Conservation (phyloP, 495 filamentous ascomycete species). For the Pyrenula massariospora region DNA sequence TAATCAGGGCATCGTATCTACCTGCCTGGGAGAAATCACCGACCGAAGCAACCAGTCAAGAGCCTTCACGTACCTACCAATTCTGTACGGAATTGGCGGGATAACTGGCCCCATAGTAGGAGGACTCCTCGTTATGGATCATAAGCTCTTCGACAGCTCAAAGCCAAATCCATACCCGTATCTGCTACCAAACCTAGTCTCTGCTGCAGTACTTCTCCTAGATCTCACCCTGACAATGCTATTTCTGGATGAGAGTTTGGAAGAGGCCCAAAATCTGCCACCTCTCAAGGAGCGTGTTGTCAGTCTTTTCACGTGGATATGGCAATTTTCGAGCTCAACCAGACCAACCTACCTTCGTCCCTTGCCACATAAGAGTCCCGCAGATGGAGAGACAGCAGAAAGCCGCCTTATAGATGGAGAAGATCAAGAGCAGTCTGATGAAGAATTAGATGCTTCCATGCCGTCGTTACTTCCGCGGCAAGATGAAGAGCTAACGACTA, state of each 20-base stretch:
- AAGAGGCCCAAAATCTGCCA: slow-evolving; percentile 54
- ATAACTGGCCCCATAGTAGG: slow-evolving; percentile 87
- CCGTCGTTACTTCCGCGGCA: slow-evolving; percentile 27
- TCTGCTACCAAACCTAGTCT: slow-evolving; percentile 69
- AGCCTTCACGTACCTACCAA: slow-evolving; percentile 85
- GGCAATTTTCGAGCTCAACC: slow-evolving; percentile 55
- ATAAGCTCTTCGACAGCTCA: slow-evolving; percentile 39
- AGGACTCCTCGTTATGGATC: slow-evolving; percentile 60
- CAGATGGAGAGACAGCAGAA: slow-evolving; percentile 18
- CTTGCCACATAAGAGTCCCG: slow-evolving; percentile 12
- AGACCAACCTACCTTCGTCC: slow-evolving; percentile 46
- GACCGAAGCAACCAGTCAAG: slow-evolving; percentile 86
- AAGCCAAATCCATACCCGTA: slow-evolving; percentile 62
- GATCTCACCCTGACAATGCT: slow-evolving; percentile 62
- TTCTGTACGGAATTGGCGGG: slow-evolving; percentile 84
- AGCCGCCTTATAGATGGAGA: too few species aligned
- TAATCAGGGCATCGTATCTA: slow-evolving; percentile 78
- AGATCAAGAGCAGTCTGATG: slow-evolving; percentile 18
- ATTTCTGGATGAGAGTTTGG: slow-evolving; percentile 81
- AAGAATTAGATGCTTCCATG: slow-evolving; percentile 15
- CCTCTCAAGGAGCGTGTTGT: slow-evolving; percentile 45
- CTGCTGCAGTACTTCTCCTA: slow-evolving; percentile 54
- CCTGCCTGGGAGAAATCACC: slow-evolving; percentile 88
- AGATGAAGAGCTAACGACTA: slow-evolving; percentile 26
- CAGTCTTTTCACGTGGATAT: slow-evolving; percentile 55